Evolutionary conservation across 129 eudicot species (phyloP), one percentile per base, ranked within the genome.

Genomic region (Lactuca sativa): DNA sequence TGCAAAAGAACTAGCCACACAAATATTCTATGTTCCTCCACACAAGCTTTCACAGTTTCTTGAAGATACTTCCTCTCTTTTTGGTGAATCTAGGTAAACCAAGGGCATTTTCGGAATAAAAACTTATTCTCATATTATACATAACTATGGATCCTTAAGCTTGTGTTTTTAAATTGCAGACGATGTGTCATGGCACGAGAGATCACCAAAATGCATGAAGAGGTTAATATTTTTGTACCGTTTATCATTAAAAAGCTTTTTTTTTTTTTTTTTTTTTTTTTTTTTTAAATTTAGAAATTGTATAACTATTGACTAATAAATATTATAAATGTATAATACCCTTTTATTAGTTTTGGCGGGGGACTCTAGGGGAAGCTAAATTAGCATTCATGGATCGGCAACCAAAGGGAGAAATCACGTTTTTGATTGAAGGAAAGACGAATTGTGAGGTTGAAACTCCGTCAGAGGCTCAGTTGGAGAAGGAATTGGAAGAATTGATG

Each of bases 151-250:
- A 47, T 10, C 13, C 33, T 61, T 9, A 15, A 17, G 16, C 62
- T 61, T 64, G 6, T 49, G 41, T 59, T 11, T 18, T 21, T 62
- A 49, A 47, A 41, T 49, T 75, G 77, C 83, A 93, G 97, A 82
- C 81, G 78, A 74, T 90, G 97, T 82, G 99, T 93, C 79, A 85
- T 90, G 86, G 99, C 99, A 56, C 88, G 97, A 54, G 97, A 93
- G 85, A 87, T 93, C 72, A 90, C 99, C 78, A 93, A 93, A 90
- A 67, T 93, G 62, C 96, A 93, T 77, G 99, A 93, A 84, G 87
- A 93, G 91, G 99, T 92, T 55, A 30, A 78, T 72, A 56, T 49
- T 34, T 34, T 30, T 61, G 25, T 41, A 61, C 25, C 34, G 41
- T 12, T 12, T 59, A 7, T 36, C 30, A 65, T 18, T 65, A 12